Conservation (phyloP, 495 filamentous ascomycete genomes). For the Ascodesmis nigricans region DNA sequence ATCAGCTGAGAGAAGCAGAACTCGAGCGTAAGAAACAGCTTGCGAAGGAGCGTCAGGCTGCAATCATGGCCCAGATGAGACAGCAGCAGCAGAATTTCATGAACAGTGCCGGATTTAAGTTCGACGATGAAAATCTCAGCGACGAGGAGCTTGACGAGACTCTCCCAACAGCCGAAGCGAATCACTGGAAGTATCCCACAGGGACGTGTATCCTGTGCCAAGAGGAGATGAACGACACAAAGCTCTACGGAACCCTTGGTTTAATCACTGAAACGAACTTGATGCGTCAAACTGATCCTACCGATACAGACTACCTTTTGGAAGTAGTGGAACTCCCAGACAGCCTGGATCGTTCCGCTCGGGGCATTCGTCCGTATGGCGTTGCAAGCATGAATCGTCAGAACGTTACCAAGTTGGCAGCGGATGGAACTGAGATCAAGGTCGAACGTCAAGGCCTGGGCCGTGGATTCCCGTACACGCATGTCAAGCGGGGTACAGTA, state of each 20-base stretch:
- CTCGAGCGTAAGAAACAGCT: constrained; percentile 71
- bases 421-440: constrained; percentile 43
- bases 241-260: constrained; percentile 79
- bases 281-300: constrained; percentile 60
- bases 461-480: constrained; percentile 57
- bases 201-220: constrained; percentile 93
- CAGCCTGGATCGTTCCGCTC: constrained; percentile 65
- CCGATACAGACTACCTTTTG: constrained; percentile 59
- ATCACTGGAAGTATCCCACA: constrained; percentile 78
- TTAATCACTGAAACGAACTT: constrained; percentile 73
- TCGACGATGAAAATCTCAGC: constrained; percentile 53
- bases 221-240: constrained; percentile 76
- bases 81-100: constrained; percentile 89
- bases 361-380: constrained; percentile 65
- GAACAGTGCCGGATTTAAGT: constrained; percentile 42
- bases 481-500: constrained; percentile 52
- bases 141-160: constrained; percentile 45
- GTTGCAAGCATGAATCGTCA: constrained; percentile 68
- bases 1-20: constrained; percentile 31
- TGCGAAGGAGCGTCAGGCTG: constrained; percentile 68
- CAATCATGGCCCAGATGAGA: constrained; percentile 91
- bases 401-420: constrained; percentile 48
- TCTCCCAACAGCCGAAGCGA: constrained; percentile 43
- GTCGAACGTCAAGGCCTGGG: constrained; percentile 63
- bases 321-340: constrained; percentile 57